These are phyloP conservation scores for Talaromyces liani DNA, from an alignment of 495 filamentous ascomycete species.

Conservation along the genomic window DNA sequence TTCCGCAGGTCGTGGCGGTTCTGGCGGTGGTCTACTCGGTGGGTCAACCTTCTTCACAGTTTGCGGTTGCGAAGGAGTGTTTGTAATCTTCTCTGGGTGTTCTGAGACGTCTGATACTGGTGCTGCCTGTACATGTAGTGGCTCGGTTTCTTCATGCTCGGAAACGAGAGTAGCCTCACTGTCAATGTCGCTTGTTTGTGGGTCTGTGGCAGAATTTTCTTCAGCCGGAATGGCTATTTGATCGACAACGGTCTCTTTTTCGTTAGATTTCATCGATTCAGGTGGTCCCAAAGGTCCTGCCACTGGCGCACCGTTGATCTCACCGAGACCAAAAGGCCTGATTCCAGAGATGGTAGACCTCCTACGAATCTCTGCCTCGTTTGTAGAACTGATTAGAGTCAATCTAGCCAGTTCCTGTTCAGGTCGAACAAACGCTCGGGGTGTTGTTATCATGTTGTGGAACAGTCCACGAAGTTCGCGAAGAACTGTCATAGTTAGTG, in stretches of 20 bases:
- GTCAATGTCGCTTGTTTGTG: constrained; percentile 22
- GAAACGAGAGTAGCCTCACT: constrained; percentile 50
- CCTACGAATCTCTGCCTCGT: constrained; percentile 50
- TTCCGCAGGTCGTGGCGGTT: constrained; percentile 39
- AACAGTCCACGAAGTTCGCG: constrained; percentile 69
- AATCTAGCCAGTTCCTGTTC: constrained; percentile 75
- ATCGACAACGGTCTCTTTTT: constrained; percentile 17
- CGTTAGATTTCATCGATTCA: constrained; percentile 13
- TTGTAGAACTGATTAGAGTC: constrained; percentile 58
- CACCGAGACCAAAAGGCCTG: constrained; percentile 36
- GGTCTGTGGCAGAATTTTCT: constrained; percentile 12
- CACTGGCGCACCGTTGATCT: constrained; percentile 44
- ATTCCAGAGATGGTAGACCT: constrained; percentile 42
- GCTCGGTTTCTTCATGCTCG: constrained; percentile 34
- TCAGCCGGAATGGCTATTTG: constrained; percentile 15
- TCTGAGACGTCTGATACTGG: constrained; percentile 11
- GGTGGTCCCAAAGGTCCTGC: constrained; percentile 44
- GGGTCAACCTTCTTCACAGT: constrained; percentile 14
- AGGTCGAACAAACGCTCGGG: constrained; percentile 50
- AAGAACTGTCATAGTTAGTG: constrained; percentile 43
- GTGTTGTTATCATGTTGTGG: constrained; percentile 55
- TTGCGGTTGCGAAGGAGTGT: constrained; percentile 6
- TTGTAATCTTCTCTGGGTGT: constrained; percentile 11
- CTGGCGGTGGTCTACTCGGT: constrained; percentile 32
- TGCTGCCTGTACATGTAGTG: constrained; percentile 21